These are phyloP conservation scores for Pichia sp. DNA, from an alignment of 1,139 yeast species.

Conservation along the genomic window DNA sequence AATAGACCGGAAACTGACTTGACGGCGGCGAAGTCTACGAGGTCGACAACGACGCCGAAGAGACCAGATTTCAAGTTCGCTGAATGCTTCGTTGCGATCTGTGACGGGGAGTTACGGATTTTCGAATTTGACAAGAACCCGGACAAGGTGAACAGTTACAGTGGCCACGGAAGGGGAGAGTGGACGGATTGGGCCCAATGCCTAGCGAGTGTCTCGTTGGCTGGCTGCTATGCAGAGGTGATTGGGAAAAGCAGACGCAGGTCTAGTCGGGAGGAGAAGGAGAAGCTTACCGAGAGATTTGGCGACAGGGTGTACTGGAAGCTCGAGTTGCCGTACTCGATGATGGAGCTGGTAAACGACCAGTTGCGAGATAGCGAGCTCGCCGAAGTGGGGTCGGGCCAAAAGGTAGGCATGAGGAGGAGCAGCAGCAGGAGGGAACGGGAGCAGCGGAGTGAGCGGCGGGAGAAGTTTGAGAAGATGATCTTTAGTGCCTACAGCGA, in stretches of 20 bases:
- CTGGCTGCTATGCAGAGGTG: conserved; percentile 48
- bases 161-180: conserved; percentile 54
- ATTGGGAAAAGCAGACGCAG: conserved; percentile 3
- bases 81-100: conserved; percentile 51
- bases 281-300: neutral
- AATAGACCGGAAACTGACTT: conserved; percentile 13
- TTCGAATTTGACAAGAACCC: conserved; percentile 40
- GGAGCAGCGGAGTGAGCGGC: neutral
- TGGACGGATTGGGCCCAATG: conserved; percentile 43
- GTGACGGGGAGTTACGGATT: conserved; percentile 53
- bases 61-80: neutral
- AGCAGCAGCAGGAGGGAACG: neutral
- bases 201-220: conserved; percentile 34
- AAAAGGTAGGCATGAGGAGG: neutral
- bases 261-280: conserved; percentile 1
- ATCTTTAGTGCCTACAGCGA: conserved; percentile 57
- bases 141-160: conserved; percentile 27
- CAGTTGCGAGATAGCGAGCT: too few relatives aligned
- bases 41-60: neutral
- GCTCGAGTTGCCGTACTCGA: conserved; percentile 7
- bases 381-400: neutral
- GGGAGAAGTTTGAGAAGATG: conserved; percentile 12
- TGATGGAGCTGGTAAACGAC: conserved; percentile 5
- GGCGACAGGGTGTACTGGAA: conserved; percentile 4
- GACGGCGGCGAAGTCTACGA: neutral